Evolutionary conservation across 805 yeast species (phyloP), one percentile per base, ranked within the genome.

Genomic region (Kodamaea fukazawae): DNA sequence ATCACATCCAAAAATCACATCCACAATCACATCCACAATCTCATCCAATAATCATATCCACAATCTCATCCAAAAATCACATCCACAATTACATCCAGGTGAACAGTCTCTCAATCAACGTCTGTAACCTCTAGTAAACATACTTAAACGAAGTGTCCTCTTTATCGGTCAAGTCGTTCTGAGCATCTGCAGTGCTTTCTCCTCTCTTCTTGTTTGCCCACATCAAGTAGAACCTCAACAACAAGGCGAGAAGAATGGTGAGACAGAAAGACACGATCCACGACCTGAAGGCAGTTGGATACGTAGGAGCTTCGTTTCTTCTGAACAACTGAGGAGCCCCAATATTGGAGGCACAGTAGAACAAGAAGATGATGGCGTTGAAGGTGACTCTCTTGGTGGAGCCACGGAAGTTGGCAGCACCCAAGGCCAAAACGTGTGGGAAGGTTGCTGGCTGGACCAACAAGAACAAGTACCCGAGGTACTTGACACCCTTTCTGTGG

Each of bases 311-410:
- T 31, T 44, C 40, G 22, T 20, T 25, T 30, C 11, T 22, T 13
- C 28, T 44, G 22, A 44, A 44, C n/a, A 38, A 29, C 36, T 44
- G 48, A 28, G 48, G 48, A 4, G 43, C 48, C n/a, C 34, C 40
- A n/a, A 44, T 22, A 23, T 38, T 42, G 10, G 38, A 25, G 8
- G 32, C 48, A 34, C 48, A 44, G 36, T 44, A 44, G 39, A 35
- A 26, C 23, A 44, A 12, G 27, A 41, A 42, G 16, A 37, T 38
- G 17, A 44, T 29, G 16, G 45, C 40, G 23, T 31, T 26, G 18
- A 36, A 32, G 13, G 32, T 26, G n/a, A 36, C 16, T 14, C 37
- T 38, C 36, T 44, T 44, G 13, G 43, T 34, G 28, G 36, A 27
- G 23, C 45, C 45, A 10, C 32, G 22, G 34, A 11, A 31, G 40